phyloP scores from a whole-genome alignment of 345 rosid genomes.

The rapeseed (Brassica napus) region DNA sequence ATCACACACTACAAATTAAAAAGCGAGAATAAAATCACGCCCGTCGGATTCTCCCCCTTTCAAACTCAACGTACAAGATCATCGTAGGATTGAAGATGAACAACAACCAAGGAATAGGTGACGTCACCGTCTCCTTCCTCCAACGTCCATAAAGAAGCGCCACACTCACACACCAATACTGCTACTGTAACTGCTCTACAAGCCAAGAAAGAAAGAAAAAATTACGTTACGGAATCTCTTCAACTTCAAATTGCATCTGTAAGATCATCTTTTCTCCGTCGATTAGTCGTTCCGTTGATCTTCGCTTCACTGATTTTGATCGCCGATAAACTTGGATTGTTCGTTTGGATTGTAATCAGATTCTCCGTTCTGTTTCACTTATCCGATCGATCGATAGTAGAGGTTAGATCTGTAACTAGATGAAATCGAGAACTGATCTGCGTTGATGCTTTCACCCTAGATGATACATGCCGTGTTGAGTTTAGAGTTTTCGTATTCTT shows the following conservation, averaged over 20 bases:
- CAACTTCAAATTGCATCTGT: conserved; percentile 29
- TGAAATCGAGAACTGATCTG: too few species aligned
- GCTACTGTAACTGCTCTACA: conserved; percentile 29
- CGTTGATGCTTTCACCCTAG: too few species aligned
- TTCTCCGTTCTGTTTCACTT: neutral
- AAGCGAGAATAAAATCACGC: neutral
- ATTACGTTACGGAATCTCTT: conserved; percentile 20
- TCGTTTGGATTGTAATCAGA: neutral
- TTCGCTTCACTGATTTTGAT: neutral
- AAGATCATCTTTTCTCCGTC: conserved; percentile 16
- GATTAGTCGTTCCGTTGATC: neutral
- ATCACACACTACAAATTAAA: conserved; percentile 16
- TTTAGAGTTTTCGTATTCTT: too few species aligned
- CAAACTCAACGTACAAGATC: conserved; percentile 33
- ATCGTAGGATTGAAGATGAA: conserved; percentile 36
- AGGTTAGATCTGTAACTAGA: neutral
- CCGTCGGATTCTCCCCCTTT: conserved; percentile 27
- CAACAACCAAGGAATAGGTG: conserved; percentile 28
- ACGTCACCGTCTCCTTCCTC: conserved; percentile 37
- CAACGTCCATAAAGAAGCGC: conserved; percentile 34
- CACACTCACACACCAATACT: conserved; percentile 23
- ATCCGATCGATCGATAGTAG: neutral
- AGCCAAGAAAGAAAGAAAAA: neutral
- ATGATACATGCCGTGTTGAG: too few species aligned
- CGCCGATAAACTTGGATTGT: neutral